A percentile compares a stretch with the other conserved stretches of the same genome.
Evolutionary conservation across 495 filamentous ascomycete genomes (phyloP).

Genomic region (Hypoxylon lienhwacheense): DNA sequence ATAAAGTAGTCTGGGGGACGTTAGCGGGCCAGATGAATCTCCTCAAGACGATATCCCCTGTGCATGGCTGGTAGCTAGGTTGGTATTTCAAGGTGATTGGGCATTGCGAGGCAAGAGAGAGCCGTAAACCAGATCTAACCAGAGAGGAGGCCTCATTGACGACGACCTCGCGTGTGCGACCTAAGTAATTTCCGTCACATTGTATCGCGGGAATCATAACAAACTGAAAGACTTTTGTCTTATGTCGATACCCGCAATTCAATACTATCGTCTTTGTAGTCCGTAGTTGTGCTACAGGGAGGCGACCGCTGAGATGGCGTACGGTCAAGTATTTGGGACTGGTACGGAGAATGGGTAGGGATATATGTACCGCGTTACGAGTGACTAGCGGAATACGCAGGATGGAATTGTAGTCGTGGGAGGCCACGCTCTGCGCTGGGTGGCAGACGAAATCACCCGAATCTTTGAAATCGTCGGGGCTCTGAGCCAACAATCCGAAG

Average conservation of each 20-base stretch:
- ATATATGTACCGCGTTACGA: conserved; percentile 1
- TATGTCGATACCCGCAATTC: conserved; percentile 5
- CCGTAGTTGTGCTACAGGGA: conserved; percentile 1
- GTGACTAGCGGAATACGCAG: neutral
- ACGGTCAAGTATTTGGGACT: neutral
- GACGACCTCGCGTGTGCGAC: conserved; percentile 23
- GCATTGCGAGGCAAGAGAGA: neutral
- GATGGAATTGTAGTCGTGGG: conserved; percentile 1
- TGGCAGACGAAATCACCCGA: conserved; percentile 17
- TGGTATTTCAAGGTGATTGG: conserved; percentile 1
- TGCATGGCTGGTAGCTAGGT: neutral
- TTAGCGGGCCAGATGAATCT: too few species aligned
- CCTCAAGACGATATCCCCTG: conserved; percentile 16
- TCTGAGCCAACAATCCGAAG: conserved; percentile 25
- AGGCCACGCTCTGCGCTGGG: conserved; percentile 4
- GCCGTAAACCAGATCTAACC: conserved; percentile 11
- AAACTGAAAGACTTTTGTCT: neutral
- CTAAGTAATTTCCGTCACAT: conserved; percentile 10
- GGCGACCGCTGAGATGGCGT: neutral
- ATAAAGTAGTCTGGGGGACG: too few species aligned
- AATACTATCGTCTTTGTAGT: neutral
- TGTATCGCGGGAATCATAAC: conserved; percentile 4
- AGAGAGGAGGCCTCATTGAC: conserved; percentile 33
- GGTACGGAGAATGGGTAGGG: neutral
- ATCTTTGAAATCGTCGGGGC: conserved; percentile 24